Evolutionary conservation across 176 grass and related monocot genomes (phyloP), one percentile per base, ranked within the genome.

Genomic region (Poa pratensis): DNA sequence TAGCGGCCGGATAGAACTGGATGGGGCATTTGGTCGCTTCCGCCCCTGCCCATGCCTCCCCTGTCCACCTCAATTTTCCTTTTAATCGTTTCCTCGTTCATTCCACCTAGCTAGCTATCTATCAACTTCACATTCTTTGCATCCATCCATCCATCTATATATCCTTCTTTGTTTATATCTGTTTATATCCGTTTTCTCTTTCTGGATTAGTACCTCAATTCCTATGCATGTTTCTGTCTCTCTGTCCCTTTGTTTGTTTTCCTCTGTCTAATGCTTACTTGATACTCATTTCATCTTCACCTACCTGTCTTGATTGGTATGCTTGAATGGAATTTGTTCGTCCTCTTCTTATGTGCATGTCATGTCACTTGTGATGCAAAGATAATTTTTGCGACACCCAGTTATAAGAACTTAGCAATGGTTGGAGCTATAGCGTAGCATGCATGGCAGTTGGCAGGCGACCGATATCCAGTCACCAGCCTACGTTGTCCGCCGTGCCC

Each of bases 61-160:
- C 24, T 34, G 73, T 75, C 73, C 5, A 9, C 16, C 46, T 74
- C 71, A 74, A 0, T 74, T 74, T 74, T 20, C 5, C 48, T 7
- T 53, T 30, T 52, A 23, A 20, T 75, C 72, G 0, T 32, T 10
- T 22, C 7, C 42, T 10, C 43, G 15, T 52, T 75, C 70, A 9
- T 32, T 30, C 48, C 48, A 11, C 48, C 73, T 68, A 18, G 28
- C 63, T 35, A 65, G 14, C 14, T 32, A 17, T 18, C 62, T 9
- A 75, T 75, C 73, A 75, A 9, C 73, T 53, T 75, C 73, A 32
- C 23, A 49, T 51, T 74, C 71, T 18, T 74, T 19, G 71, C 71
- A 74, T 74, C 26, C 49, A 73, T 72, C 69, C 19, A 6, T 2
- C 37, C 18, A 11, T 68, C 17, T 34, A 37, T 11, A 68, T 19